Base-by-base conservation (phyloP, 2,329 filamentous ascomycete species). In the Thielaviopsis punctulata region DNA sequence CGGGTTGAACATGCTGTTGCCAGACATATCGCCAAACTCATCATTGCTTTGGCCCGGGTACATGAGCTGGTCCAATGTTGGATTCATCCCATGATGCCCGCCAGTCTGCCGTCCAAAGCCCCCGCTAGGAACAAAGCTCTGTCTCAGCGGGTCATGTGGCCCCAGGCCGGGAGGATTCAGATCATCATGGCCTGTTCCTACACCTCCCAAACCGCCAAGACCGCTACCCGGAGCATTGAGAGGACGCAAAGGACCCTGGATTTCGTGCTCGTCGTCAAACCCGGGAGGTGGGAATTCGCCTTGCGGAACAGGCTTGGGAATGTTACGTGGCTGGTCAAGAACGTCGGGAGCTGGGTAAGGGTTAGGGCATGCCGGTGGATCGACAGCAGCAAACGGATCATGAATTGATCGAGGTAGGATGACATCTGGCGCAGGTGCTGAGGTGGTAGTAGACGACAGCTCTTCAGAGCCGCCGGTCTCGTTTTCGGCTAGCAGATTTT, bases 61-160 rank as follows among this genome's bases (percentile, higher is more conserved):
- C 92, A 96, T 96, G 0, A 54, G 87, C 62, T 96, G 89, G 60
- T 95, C 87, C 63, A 95, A 92, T 0, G 89, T 94, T 1, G 92
- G 92, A 65, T 95, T 86, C 92, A 98, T 98, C 1, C 92, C 92
- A 13, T 49, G 51, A 12, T 47, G 53, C 1, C 72, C 70, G n/a
- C 73, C 68, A 21, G 72, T 70, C 4, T 46, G 30, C 13, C 23
- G 24, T 36, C 33, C 47, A 43, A 79, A 65, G 0, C 77, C 74
- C n/a, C 76, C 73, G 25, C 77, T 76, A 45, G 75, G 74, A 6
- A 80, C 76, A 52, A 86, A 77, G 2, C 76, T 75, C 4, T 77
- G 76, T 27, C 84, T 70, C 2, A 95, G 67, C 12, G 90, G 88
- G 64, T 95, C 89, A 59, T 88, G 72, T 0, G 89, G 89, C 0